A percentile compares a stretch with the other conserved stretches of the same genome.
phyloP scores from a whole-genome alignment of 768 basidiomycete species.

The Symmetrospora coprosmae region DNA sequence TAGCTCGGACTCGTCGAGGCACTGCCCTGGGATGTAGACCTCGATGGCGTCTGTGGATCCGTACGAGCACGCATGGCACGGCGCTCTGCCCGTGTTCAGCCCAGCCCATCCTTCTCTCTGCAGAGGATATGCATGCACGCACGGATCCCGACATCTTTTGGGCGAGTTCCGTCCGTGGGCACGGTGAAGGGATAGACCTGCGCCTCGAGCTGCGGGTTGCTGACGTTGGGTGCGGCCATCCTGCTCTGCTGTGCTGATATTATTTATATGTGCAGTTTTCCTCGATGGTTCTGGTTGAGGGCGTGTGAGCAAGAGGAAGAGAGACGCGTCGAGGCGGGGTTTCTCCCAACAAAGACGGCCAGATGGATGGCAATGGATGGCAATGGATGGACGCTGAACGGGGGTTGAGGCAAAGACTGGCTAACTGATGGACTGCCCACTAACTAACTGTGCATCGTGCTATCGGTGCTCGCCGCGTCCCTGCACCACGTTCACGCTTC shows the following conservation, averaged over 20 bases:
- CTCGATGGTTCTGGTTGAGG: too few species aligned
- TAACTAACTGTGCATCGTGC: too few species aligned
- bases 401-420: too few species aligned
- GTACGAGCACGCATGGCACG: neutral
- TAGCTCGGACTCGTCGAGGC: constrained; percentile 87
- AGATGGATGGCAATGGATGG: too few species aligned
- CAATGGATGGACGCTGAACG: too few species aligned
- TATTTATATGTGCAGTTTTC: too few species aligned
- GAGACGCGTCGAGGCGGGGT: too few species aligned
- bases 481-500: too few species aligned
- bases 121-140: constrained; percentile 4
- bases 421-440: too few species aligned
- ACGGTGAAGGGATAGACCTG: constrained; percentile 5
- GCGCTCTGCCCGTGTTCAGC: neutral
- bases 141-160: constrained; percentile 86
- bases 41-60: constrained; percentile 52
- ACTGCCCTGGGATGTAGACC: constrained; percentile 74
- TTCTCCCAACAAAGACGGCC: too few species aligned
- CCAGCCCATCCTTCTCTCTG: neutral
- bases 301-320: too few species aligned
- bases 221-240: constrained; percentile 1
- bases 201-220: constrained; percentile 13
- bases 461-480: too few species aligned
- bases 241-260: neutral
- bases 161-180: constrained; percentile 41